These are phyloP conservation scores for Globisporangium acanthophoron DNA, from an alignment of 352 stramenopile species.

Conservation along the genomic window DNA sequence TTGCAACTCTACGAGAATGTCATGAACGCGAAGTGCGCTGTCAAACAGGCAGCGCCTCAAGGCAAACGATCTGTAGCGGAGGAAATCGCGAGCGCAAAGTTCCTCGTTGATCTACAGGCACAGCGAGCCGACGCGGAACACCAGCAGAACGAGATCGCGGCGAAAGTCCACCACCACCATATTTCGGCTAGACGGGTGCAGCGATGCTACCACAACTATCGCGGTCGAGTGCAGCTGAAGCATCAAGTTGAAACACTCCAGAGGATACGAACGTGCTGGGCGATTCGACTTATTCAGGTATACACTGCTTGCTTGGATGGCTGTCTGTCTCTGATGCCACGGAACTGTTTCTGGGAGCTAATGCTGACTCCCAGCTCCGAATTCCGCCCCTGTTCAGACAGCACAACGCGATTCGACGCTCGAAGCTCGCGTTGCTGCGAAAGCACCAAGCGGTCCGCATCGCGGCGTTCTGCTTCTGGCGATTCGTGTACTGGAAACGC, in stretches of 20 bases:
- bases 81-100: conserved; percentile 1
- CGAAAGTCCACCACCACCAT: conserved; percentile 2
- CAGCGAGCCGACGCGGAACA: conserved; percentile 9
- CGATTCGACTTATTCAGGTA: conserved; percentile 10
- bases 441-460: conserved; percentile 22
- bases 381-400: conserved; percentile 8
- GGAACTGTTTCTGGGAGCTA: neutral
- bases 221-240: neutral
- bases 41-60: neutral
- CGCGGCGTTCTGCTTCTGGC: conserved; percentile 35
- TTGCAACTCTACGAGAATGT: conserved; percentile 36
- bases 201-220: conserved; percentile 4
- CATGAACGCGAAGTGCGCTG: conserved; percentile 15
- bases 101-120: conserved; percentile 6
- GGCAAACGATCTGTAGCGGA: neutral
- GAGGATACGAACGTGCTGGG: neutral
- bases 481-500: conserved; percentile 20
- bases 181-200: conserved; percentile 2
- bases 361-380: conserved; percentile 9
- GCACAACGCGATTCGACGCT: neutral
- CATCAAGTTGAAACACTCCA: conserved; percentile 2
- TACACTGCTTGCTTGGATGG: neutral
- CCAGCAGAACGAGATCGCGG: conserved; percentile 5
- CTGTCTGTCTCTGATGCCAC: neutral
- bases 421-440: conserved; percentile 5